Evolutionary conservation across 306 rosid species (phyloP), one percentile per base, ranked within the genome.

Genomic region (Prunus padus): DNA sequence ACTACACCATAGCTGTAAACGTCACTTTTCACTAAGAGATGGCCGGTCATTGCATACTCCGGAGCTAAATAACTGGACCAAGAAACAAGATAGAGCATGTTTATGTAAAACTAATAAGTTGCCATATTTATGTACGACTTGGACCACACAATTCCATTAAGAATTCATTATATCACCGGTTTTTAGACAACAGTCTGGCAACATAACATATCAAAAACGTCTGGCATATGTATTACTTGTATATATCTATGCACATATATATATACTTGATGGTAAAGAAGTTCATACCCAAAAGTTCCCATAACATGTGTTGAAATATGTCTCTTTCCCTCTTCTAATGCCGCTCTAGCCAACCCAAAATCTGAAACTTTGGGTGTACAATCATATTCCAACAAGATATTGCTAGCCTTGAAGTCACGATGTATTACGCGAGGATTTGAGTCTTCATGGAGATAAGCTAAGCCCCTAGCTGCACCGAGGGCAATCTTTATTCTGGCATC

Each of bases 1-100:
- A 95, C 99, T 33, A 95, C 99, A 28, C 99, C 99, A 37, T 95
- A 95, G 87, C 99, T 95, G 82, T 95, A 95, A 28, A 95, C 99
- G 19, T 95, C 99, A 78, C 99, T 95, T 82, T 95, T 95, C 77
- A 92, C 99, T 26, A 95, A 91, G 73, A 95, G 93, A 78, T 95
- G 97, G 54, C 99, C 99, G 0, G 99, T 95, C 99, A 95, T 95
- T 72, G 99, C 99, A 66, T 95, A 95, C 74, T 95, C 99, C 1
- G 99, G 99, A 76, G 99, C 99, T 54, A 95, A 78, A 89, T 95
- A 95, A 70, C 99, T 95, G 92, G 60, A 80, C 74, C 80, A 83
- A 28, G 30, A 79, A 64, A 61, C 16, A 60, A 75, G 45, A 31
- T 59, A 4, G 5, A 52, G 37, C 42, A 33, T 19, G 23, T 56